These are phyloP conservation scores for Brassica nigra DNA, from an alignment of 345 rosid species.

Conservation along the genomic window DNA sequence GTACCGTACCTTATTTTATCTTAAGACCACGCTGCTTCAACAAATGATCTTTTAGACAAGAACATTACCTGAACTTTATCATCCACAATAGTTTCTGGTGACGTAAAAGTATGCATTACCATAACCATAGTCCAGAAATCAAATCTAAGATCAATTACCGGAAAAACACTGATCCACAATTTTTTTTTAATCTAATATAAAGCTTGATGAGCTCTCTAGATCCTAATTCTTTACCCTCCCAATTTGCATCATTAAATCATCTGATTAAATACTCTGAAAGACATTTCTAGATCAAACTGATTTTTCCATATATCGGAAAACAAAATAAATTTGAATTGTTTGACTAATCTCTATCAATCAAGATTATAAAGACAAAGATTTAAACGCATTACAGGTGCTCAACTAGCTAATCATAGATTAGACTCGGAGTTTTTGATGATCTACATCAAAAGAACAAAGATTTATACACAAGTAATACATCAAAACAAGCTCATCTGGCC, in stretches of 20 bases:
- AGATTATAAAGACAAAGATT: neutral
- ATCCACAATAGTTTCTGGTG: neutral
- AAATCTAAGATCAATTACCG: neutral
- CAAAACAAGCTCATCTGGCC: constrained; percentile 10
- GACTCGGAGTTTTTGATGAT: neutral
- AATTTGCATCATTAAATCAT: neutral
- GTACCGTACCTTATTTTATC: constrained; percentile 3
- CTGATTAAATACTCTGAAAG: neutral
- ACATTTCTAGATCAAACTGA: neutral
- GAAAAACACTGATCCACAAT: neutral
- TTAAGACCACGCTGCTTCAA: neutral
- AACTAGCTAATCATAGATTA: neutral
- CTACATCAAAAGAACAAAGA: neutral
- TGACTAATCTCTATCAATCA: neutral
- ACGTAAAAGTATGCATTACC: neutral
- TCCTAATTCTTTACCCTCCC: neutral
- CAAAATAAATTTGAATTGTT: neutral
- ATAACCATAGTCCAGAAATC: neutral
- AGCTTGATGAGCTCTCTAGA: constrained; percentile 1
- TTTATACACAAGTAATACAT: neutral
- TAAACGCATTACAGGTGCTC: neutral
- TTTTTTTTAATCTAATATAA: neutral
- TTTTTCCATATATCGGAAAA: neutral
- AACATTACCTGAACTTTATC: neutral
- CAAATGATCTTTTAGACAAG: constrained; percentile 14